phyloP scores from a whole-genome alignment of 2,329 filamentous ascomycete genomes.

The Domatiomyces globalis region DNA sequence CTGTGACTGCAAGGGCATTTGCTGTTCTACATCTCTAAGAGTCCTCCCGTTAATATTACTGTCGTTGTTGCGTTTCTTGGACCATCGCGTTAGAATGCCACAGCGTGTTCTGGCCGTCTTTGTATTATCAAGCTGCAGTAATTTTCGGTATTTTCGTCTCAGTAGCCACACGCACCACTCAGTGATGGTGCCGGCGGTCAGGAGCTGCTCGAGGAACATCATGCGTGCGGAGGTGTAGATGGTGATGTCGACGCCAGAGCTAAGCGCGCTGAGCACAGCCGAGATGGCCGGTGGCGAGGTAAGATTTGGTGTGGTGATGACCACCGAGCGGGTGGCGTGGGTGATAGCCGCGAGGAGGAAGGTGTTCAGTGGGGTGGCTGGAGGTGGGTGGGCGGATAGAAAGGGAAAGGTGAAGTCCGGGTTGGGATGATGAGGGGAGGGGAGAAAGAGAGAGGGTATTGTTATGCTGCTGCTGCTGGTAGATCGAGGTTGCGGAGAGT shows the following conservation, averaged over 20 bases:
- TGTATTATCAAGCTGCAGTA: not conserved
- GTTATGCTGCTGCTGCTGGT: not conserved
- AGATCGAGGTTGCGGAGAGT: not conserved
- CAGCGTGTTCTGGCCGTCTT: not conserved
- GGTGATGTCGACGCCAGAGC: constrained; percentile 52
- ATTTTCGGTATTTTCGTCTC: constrained; percentile 17
- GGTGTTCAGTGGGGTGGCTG: constrained; percentile 26
- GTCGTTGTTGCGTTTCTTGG: too few species aligned
- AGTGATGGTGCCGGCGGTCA: constrained; percentile 64
- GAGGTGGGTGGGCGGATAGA: constrained; percentile 31
- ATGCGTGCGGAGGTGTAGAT: constrained; percentile 54
- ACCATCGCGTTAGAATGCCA: not conserved
- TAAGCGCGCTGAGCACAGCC: constrained; percentile 46
- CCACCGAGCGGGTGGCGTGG: constrained; percentile 45
- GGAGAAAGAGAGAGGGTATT: constrained; percentile 14
- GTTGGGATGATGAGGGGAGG: constrained; percentile 49
- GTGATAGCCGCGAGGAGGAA: constrained; percentile 55
- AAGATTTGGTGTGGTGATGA: constrained; percentile 64
- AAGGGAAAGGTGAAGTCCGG: constrained; percentile 47
- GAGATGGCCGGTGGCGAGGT: constrained; percentile 52
- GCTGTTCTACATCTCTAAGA: not conserved
- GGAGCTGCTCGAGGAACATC: constrained; percentile 68
- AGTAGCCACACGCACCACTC: constrained; percentile 41
- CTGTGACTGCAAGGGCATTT: not conserved
- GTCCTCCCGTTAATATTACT: not conserved